A percentile compares a stretch with the other conserved stretches of the same genome.
These are phyloP conservation scores for Ostreobium quekettii DNA, from an alignment of 139 green algal genomes.

Conservation along the genomic window DNA sequence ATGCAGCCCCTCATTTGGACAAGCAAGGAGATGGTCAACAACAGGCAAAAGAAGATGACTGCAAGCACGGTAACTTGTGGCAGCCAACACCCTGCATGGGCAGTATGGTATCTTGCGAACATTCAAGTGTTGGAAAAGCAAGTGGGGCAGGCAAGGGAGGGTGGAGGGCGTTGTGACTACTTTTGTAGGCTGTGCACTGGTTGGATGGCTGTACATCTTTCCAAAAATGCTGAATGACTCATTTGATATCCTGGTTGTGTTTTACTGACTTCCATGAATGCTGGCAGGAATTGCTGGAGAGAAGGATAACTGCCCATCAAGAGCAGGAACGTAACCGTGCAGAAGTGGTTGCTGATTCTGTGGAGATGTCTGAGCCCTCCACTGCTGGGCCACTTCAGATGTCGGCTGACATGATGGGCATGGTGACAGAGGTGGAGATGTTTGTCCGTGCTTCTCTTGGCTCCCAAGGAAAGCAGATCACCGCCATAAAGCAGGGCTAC, in stretches of 20 bases:
- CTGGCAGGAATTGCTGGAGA: background rate
- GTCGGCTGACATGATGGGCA: background rate
- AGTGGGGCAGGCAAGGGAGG: background rate
- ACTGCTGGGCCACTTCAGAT: constrained; percentile 13
- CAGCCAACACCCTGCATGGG: too few relatives aligned
- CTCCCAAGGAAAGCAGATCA: constrained; percentile 25
- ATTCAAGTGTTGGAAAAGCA: background rate
- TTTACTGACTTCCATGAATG: too few relatives aligned
- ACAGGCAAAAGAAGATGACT: constrained; percentile 17
- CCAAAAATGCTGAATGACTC: constrained; percentile 1
- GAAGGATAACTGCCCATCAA: background rate
- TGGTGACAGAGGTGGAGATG: constrained; percentile 11
- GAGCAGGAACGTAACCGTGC: background rate
- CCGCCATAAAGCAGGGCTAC: constrained; percentile 70
- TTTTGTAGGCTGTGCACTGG: background rate
- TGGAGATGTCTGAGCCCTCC: background rate
- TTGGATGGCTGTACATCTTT: background rate
- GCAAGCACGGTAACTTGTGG: constrained; percentile 9
- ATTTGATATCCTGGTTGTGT: too few relatives aligned
- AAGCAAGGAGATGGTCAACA: constrained; percentile 22
- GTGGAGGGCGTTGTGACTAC: background rate
- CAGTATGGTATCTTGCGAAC: background rate
- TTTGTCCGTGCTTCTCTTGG: background rate
- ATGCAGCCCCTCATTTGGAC: constrained; percentile 37
- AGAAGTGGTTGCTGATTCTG: background rate